Conservation (phyloP, 495 filamentous ascomycete species). For the Neurospora discreta region DNA sequence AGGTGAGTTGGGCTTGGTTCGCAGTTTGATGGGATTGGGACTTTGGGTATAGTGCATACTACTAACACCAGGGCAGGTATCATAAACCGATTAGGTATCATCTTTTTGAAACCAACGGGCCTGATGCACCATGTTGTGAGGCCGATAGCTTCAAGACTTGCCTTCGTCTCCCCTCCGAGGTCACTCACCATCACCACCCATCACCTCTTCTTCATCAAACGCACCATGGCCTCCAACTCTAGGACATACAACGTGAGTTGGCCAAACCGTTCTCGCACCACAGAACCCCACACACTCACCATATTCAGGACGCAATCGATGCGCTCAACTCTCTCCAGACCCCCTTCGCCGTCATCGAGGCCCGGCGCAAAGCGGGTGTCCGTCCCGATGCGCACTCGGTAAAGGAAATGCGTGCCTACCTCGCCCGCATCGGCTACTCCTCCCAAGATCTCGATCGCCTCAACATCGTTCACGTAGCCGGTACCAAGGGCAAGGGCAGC, state of each 20-base stretch:
- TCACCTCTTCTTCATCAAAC: not conserved
- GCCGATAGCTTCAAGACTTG: not conserved
- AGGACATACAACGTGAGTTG: conserved; percentile 15
- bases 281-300: not conserved
- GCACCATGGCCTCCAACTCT: conserved; percentile 6
- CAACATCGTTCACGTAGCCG: conserved; percentile 74
- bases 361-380: conserved; percentile 56
- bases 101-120: not conserved
- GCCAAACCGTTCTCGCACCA: not conserved
- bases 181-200: not conserved
- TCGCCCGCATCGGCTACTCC: conserved; percentile 61
- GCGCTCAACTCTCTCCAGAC: conserved; percentile 85
- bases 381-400: conserved; percentile 57
- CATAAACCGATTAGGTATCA: not conserved
- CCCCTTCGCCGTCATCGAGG: conserved; percentile 68
- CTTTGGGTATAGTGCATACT: not conserved
- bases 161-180: not conserved
- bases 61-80: not conserved
- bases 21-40: not conserved
- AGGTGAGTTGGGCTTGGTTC: not conserved
- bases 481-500: conserved; percentile 89
- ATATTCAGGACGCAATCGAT: conserved; percentile 61
- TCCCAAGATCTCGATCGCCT: conserved; percentile 65
- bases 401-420: conserved; percentile 67
- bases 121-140: not conserved